Percentiles rank a stretch among this genome's conserved stretches.
These are phyloP conservation scores for Claviceps africana DNA, from an alignment of 2,329 filamentous ascomycete genomes.

Conservation along the genomic window DNA sequence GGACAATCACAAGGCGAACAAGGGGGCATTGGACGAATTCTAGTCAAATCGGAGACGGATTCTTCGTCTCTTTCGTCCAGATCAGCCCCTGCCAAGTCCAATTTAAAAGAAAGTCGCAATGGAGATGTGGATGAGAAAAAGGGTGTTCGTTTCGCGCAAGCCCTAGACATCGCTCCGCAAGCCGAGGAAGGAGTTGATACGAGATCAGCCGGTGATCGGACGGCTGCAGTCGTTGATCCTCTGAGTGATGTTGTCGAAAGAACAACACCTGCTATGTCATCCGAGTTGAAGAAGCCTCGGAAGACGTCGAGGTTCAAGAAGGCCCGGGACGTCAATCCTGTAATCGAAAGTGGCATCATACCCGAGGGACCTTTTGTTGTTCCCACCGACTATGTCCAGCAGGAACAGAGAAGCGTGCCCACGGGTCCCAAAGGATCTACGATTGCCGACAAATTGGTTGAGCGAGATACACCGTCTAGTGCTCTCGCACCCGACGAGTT, in stretches of 20 bases:
- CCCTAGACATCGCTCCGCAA: slow-evolving; percentile 52
- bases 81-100: slow-evolving; percentile 18
- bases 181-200: slow-evolving; percentile 9
- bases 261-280: slow-evolving; percentile 13
- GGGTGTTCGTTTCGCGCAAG: slow-evolving; percentile 66
- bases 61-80: slow-evolving; percentile 10
- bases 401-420: slow-evolving; percentile 25
- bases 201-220: slow-evolving; percentile 10
- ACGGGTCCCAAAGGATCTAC: slow-evolving; percentile 38
- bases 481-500: slow-evolving; percentile 45
- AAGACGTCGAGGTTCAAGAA: slow-evolving; percentile 41
- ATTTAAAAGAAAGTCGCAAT: slow-evolving; percentile 17
- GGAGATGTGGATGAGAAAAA: slow-evolving; percentile 34
- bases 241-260: slow-evolving; percentile 41
- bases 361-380: slow-evolving; percentile 31
- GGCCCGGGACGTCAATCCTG: slow-evolving; percentile 14
- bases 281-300: slow-evolving; percentile 19
- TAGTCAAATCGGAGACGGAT: slow-evolving; percentile 24
- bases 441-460: slow-evolving; percentile 45
- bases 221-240: slow-evolving; percentile 28
- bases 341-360: slow-evolving; percentile 7
- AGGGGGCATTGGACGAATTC: slow-evolving; percentile 43
- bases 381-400: slow-evolving; percentile 25
- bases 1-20: slow-evolving; percentile 22
- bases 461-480: slow-evolving; percentile 29